Percentiles rank a stretch among this genome's conserved stretches.
phyloP scores from a whole-genome alignment of 768 basidiomycete species.

The Rhodocollybia butyracea region DNA sequence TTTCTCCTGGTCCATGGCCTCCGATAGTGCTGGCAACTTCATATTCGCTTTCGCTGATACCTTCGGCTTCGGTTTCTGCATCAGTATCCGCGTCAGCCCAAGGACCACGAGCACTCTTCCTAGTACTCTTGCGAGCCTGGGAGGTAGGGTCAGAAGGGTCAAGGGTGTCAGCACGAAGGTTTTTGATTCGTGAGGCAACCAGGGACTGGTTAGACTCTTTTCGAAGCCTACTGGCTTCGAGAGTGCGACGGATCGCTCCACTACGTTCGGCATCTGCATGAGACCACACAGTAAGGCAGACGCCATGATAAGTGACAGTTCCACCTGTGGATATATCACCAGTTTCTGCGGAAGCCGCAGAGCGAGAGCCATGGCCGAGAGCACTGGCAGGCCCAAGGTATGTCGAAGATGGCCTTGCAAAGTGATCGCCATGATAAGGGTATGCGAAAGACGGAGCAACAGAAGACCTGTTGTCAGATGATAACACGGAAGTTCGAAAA shows the following conservation, averaged over 20 bases:
- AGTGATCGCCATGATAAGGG: conserved; percentile 75
- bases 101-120: conserved; percentile 60
- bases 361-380: conserved; percentile 42
- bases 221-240: conserved; percentile 73
- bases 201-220: conserved; percentile 76
- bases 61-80: conserved; percentile 68
- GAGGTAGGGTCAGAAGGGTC: conserved; percentile 50
- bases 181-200: conserved; percentile 64
- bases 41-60: conserved; percentile 83
- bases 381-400: conserved; percentile 78
- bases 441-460: conserved; percentile 72
- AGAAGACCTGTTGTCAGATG: conserved; percentile 59
- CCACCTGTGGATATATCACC: conserved; percentile 27
- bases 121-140: conserved; percentile 56
- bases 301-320: conserved; percentile 80
- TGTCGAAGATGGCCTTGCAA: conserved; percentile 74
- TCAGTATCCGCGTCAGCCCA: conserved; percentile 78
- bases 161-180: conserved; percentile 53
- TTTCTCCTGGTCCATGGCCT: conserved; percentile 82
- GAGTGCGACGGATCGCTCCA: conserved; percentile 76
- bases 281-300: conserved; percentile 93
- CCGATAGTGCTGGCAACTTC: conserved; percentile 79
- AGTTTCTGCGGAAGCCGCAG: conserved; percentile 18
- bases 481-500: conserved; percentile 72
- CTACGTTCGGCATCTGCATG: conserved; percentile 90